These are phyloP conservation scores for Triadica sebifera DNA, from an alignment of 345 rosid species.

Conservation along the genomic window DNA sequence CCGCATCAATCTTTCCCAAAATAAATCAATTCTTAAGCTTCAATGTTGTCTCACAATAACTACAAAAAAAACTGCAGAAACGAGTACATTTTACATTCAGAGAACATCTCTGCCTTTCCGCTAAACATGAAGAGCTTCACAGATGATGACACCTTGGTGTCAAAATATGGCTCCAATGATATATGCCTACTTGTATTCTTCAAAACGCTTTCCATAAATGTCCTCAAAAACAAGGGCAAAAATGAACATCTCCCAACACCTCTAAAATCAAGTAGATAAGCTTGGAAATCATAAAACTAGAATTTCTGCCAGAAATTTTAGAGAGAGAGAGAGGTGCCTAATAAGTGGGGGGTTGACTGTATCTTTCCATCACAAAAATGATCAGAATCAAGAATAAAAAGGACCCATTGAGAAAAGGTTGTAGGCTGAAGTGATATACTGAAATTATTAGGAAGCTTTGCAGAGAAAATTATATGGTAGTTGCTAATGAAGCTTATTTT, in stretches of 20 bases:
- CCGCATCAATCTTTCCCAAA: no score
- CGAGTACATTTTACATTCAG: conserved; percentile 5
- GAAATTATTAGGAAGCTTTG: conserved; percentile 29
- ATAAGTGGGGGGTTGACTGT: neutral
- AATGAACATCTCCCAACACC: conserved; percentile 1
- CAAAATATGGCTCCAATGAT: conserved; percentile 9
- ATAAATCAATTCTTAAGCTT: neutral
- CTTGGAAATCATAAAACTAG: conserved; percentile 19
- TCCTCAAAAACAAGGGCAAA: neutral
- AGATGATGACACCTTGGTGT: conserved; percentile 1
- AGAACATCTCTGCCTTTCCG: conserved; percentile 12
- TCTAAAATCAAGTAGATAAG: conserved; percentile 11
- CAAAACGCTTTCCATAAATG: neutral
- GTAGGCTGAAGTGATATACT: conserved; percentile 19
- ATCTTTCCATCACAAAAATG: conserved; percentile 16
- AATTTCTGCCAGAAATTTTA: conserved; percentile 2
- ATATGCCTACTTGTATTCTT: conserved; percentile 10
- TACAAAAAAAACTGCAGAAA: conserved; percentile 9
- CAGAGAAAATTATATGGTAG: conserved; percentile 11
- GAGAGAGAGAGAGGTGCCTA: neutral
- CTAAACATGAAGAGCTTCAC: conserved; percentile 4
- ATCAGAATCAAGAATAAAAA: conserved; percentile 4
- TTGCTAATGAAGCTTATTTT: conserved; percentile 31
- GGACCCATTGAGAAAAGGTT: conserved; percentile 18
- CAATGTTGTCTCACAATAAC: neutral